These are phyloP conservation scores for Eucalyptus pauciflora DNA, from an alignment of 345 rosid genomes.

Conservation along the genomic window DNA sequence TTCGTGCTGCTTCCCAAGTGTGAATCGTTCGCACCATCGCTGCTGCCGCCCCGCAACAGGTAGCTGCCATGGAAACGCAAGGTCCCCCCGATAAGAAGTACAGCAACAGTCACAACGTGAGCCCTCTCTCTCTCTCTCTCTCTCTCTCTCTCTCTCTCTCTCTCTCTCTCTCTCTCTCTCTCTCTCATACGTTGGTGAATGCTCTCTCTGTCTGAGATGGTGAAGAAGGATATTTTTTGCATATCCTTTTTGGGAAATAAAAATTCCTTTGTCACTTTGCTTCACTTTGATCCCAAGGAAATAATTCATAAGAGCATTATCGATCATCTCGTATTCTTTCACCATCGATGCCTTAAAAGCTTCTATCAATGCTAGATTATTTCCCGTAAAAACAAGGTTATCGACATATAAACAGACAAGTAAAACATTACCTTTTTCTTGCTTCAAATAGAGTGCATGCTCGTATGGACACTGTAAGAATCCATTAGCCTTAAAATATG, in stretches of 20 bases:
- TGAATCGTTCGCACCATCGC: neutral
- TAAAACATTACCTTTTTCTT: no score
- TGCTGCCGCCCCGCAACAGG: neutral
- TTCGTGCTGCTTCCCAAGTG: neutral
- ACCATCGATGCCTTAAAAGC: no score
- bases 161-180: neutral
- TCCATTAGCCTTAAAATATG: no score
- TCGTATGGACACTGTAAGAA: no score
- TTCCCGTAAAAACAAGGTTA: no score
- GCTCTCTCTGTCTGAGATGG: neutral
- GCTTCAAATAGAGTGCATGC: no score
- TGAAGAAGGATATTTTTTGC: no score
- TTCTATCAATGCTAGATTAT: rapidly evolving
- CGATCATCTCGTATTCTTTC: no score
- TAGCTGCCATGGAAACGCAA: neutral
- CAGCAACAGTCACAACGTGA: neutral
- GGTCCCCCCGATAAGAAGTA: neutral
- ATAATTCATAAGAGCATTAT: no score
- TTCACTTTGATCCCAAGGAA: no score
- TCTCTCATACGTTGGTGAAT: neutral
- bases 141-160: neutral
- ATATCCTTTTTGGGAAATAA: no score
- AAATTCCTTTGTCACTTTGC: no score
- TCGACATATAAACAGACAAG: rapidly evolving
- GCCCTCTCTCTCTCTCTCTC: neutral